Percentiles rank a stretch among this genome's conserved stretches.
phyloP scores from a whole-genome alignment of 148 eudicot species.

The Fagopyrum homotropicum region DNA sequence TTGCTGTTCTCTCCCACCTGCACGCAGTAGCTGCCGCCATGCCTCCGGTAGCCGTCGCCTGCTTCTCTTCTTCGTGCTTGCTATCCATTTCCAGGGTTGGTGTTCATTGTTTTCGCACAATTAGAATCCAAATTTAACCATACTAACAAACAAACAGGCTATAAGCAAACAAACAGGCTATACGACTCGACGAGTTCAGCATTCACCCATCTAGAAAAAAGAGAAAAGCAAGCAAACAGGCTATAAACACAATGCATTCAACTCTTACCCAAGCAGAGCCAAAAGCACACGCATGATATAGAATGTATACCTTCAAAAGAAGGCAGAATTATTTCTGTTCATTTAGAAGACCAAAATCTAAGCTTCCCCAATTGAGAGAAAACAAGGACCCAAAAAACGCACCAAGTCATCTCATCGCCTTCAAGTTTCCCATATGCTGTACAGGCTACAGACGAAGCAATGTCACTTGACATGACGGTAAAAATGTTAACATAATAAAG shows the following conservation, averaged over 20 bases:
- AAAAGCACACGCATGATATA: neutral
- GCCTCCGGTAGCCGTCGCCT: no score
- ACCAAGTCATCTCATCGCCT: neutral
- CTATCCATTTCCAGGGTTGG: no score
- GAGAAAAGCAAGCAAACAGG: neutral
- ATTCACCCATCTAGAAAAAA: no score
- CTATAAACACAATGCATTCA: neutral
- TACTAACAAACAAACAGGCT: no score
- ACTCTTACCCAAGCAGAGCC: neutral
- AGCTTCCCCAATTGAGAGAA: neutral
- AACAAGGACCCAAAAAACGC: constrained; percentile 3
- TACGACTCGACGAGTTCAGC: no score
- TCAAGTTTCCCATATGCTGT: constrained; percentile 1
- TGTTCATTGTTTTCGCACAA: no score
- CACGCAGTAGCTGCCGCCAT: no score
- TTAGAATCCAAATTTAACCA: no score
- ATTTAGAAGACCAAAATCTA: neutral
- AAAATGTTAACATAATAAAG: neutral
- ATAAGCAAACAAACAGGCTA: no score
- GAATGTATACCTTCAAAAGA: neutral
- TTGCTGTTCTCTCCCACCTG: no score
- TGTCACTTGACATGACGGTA: neutral
- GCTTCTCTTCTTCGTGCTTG: no score
- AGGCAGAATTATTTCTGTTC: constrained; percentile 5
- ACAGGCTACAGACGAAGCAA: neutral